Evolutionary conservation across 495 filamentous ascomycete species (phyloP), one percentile per base, ranked within the genome.

Genomic region (Niebla homalea): DNA sequence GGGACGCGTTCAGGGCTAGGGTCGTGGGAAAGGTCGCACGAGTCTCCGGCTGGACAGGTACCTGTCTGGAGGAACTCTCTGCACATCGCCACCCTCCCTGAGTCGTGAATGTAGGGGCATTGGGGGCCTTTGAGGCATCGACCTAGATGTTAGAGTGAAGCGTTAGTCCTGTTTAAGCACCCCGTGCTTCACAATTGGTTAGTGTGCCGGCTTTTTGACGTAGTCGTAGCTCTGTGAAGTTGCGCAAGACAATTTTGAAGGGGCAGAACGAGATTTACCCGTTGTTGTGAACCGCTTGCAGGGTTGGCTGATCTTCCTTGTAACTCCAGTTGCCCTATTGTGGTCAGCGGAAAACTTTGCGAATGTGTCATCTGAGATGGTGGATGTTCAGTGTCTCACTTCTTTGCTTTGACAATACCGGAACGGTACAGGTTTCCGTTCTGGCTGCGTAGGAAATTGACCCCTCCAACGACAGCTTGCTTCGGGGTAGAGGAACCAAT

Each of bases 1-100:
- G 92, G 87, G 51, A 85, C 85, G 62, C 89, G 79, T 64, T 96
- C 77, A 56, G 88, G 80, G 51, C 78, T 87, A 39, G 87, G 74
- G 36, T 89, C 84, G 76, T 98, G 92, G 53, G 92, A 96, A 49
- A 97, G 76, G 67, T 95, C 88, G 71, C 92, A 98, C 62, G 76
- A 75, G 59, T 80, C 79, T 65, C 88, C 89, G 66, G 77, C 77
- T 49, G 70, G 69, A 69, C 92, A 98, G 55, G 79, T 72, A 62
- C 84, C 85, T 67, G 82, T 85, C 51, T 80, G 74, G 47, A 96
- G 75, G 62, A 83, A 94, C 49, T 83, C 79, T 62, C 83, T 87
- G 79, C 92, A 98, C 43, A 93, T 85, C 36, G 92, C 88, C 58
- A 93, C 87, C 70, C 88, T 92, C 54, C 78, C 74, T 21, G 83